Evolutionary conservation across 2,329 filamentous ascomycete genomes (phyloP).

Genomic region (Cordyceps cicadae): DNA sequence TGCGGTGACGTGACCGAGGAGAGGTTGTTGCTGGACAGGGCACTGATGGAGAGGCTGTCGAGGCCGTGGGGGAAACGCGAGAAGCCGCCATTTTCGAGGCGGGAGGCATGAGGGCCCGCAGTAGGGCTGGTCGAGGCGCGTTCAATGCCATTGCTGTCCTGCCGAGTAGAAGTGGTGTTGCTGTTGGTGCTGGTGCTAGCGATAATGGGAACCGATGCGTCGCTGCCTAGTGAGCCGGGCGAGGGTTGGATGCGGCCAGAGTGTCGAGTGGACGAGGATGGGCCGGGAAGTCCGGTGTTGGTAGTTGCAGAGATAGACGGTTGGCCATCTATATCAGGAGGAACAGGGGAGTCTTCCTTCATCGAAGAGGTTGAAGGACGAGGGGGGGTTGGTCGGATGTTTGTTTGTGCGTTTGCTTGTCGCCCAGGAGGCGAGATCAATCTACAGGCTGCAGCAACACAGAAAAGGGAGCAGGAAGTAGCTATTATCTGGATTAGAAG

Average conservation of each 20-base stretch:
- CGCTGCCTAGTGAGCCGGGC: constrained; percentile 23
- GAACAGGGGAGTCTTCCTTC: constrained; percentile 50
- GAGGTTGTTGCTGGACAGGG: constrained; percentile 20
- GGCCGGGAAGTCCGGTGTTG: constrained; percentile 40
- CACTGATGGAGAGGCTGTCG: constrained; percentile 20
- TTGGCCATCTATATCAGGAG: constrained; percentile 47
- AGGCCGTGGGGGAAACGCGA: constrained; percentile 15
- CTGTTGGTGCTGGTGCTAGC: constrained; percentile 23
- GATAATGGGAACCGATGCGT: constrained; percentile 13
- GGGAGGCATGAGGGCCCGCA: constrained; percentile 14
- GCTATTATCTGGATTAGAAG: background rate
- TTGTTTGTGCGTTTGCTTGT: background rate
- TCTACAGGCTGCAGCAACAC: background rate
- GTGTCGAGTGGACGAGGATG: constrained; percentile 27
- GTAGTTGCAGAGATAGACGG: constrained; percentile 43
- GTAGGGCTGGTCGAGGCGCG: constrained; percentile 15
- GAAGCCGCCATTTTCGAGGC: constrained; percentile 13
- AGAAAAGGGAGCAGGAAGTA: background rate
- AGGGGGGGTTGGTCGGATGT: background rate
- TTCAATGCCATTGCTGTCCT: constrained; percentile 13
- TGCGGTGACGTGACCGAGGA: constrained; percentile 36
- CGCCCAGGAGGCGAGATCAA: background rate
- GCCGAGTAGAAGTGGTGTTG: constrained; percentile 4
- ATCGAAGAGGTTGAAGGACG: constrained; percentile 40
- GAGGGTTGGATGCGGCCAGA: constrained; percentile 19